Base-by-base conservation (phyloP, 345 rosid species). In the Kandelia obovata region DNA sequence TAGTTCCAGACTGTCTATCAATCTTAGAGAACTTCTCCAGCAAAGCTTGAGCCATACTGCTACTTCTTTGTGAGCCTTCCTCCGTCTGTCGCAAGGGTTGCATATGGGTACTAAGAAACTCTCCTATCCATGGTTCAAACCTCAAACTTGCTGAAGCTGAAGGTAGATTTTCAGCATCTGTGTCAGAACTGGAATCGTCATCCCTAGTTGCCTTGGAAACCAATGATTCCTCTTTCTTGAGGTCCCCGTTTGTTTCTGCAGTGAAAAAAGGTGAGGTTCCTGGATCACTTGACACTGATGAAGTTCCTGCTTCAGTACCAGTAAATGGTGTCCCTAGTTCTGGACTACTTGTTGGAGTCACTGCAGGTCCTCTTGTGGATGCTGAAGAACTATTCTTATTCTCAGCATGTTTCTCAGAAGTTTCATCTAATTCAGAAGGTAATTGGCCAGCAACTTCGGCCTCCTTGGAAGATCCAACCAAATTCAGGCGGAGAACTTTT, bases 241-340 rank as follows among this genome's bases (percentile, higher is more conserved):
- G 55, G 75, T 84, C 87, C 25, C 83, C 87, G 53, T 81, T 92
- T 51, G 65, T 77, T 66, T 84, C 97, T 47, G 86, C 71, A 39
- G 75, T 75, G 77, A 84, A 84, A 66, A 81, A 92, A 0, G 99
- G 99, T 23, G 99, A 96, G 61, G 99, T 88, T 73, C 98, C 99
- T 0, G 77, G 92, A 81, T 92, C 99, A 78, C 99, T 96, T 5
- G 99, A 92, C 57, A 92, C 91, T 25, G 98, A 96, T 43, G 99
- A 96, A 46, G 97, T 90, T 62, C 88, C 99, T 2, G 89, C 95
- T 81, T 96, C 99, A 26, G 99, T 96, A 20, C 88, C 78, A 69
- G 98, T 92, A 75, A 96, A 96, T 32, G 99, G 96, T 39, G 99
- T 92, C 71, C 99, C 92, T 20, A 87, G 84, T 86, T 96, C 99